Base-by-base conservation (phyloP, 1,284 basidiomycete genomes). In the Xanthoconium separans region DNA sequence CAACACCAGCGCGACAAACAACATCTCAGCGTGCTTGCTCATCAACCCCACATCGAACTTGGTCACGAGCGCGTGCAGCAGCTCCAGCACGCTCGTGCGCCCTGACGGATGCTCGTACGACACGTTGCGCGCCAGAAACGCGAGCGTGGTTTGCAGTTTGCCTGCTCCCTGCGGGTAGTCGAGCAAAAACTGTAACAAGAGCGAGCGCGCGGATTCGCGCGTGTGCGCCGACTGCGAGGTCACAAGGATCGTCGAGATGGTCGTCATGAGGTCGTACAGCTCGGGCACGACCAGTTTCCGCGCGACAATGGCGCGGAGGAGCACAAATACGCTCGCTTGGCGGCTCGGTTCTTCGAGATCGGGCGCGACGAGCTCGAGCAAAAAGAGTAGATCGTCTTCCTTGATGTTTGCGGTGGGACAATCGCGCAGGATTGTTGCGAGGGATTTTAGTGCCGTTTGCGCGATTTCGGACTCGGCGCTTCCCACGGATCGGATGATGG, bases 131-230 rank as follows among this genome's bases (percentile, higher is more conserved):
- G 94, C 93, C 27, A 99, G 80, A 76, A 98, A 98, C 0, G 87
- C 83, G 81, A 99, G 91, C 63, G 93, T 92, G 48, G 86, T 89
- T 57, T 85, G 87, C 12, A 99, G 78, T 3, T 96, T 85, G 2
- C 90, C 91, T 63, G 93, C 91, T 36, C 97, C 97, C 70, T 99
- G 97, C 2, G 97, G 97, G 65, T 99, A 99, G 65, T 99, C 96
- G 39, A 99, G 84, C 54, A 99, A 77, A 80, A 99, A 99, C 66
- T 97, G 93, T 42, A 99, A 82, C 39, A 96, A 82, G 31, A 95
- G 84, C 39, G 89, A 85, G 22, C 97, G 88, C 63, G 93, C 96
- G 1, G 92, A 83, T 66, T 97, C 95, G 65, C 95, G 94, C 9
- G 97, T 94, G 61, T 93, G 89, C 0, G 85, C 72, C 12, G 93